Evolutionary conservation across 1,139 yeast species (phyloP), one percentile per base, ranked within the genome.

Genomic region (Yamadazyma triangularis): DNA sequence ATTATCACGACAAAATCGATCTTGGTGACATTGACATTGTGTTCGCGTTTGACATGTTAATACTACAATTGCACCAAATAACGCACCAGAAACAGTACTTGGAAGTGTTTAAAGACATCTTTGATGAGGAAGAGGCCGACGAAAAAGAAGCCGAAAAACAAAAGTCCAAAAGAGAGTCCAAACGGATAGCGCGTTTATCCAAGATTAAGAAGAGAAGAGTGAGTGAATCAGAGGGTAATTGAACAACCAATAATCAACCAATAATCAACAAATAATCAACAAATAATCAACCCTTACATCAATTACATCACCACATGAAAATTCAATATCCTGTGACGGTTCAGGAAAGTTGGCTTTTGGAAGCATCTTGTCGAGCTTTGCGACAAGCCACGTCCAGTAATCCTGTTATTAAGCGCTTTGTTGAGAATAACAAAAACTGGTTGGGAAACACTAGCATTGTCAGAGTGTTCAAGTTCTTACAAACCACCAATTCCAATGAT

Each of bases 31-130:
- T 66, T 33, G 56, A 61, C 18, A 54, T 66, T 13, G 55, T 68
- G 30, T 65, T 58, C 45, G 73, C 71, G 1, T 65, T 61, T 40
- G 74, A 68, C 43, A 49, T 58, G 37, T 61, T 65, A 64, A 56
- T 53, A 23, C 50, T 64, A 4, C 44, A 58, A 27, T 55, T 52
- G 33, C 46, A 49, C 10, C 35, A 41, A 25, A 32, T 51, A 8
- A 37, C 32, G n/a, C 35, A 39, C n/a, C 57, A 53, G 30, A 44
- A 31, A 30, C 23, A 29, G 9, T 34, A 42, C 14, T 29, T 47
- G 11, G 32, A 36, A 12, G 28, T 36, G 3, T 40, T 53, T 25
- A 38, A 40, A 13, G 41, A 41, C 9, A 27, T 50, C 6, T 40
- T 47, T 30, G 52, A 44, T 8, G n/a, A n/a, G n/a, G 51, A 39